Base-by-base conservation (phyloP, 2,329 filamentous ascomycete species). In the Aspergillus alliaceus region DNA sequence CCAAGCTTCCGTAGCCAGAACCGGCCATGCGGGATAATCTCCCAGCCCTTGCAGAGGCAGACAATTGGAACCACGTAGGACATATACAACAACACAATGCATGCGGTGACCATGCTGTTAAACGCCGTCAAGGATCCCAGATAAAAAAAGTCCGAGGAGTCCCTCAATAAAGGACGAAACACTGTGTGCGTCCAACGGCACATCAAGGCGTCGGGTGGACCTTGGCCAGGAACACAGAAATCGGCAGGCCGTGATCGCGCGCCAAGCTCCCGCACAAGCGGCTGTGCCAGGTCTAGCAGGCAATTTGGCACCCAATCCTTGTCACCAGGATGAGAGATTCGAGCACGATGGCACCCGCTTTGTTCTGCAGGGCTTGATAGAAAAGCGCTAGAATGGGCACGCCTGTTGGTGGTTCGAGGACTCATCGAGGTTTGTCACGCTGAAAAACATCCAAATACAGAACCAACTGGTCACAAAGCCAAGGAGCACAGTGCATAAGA, bases 261-360 rank as follows among this genome's bases (percentile, higher is more conserved):
- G 82, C 80, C 62, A 84, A 83, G 18, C 78, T 79, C 80, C 80
- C 83, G 57, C 77, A 79, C 11, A 82, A 69, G 0, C 80, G 72
- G 18, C 75, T 77, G 61, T 81, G 79, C 76, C 79, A 82, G 4
- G 79, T 81, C 48, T 82, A 77, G 47, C 71, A 73, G 5, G 78
- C 75, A 42, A 80, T 73, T 44, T 77, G 64, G 60, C 78, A 80
- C 12, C 79, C 78, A 27, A 80, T 61, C 0, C 78, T 79, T 0
- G 79, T 80, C 4, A 72, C 71, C 11, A 82, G 74, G 61, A 82
- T 75, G 47, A 81, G 62, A 3, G 67, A 65, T 58, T 80, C 75
- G 14, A 82, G 69, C 3, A 76, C 72, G 53, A 80, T 77, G 1
- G 79, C 79, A 4, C 77, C 80, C 1, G 65, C 73, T 29, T 69